Base-by-base conservation (phyloP, 768 basidiomycete genomes). In the Punctularia strigosozonata region DNA sequence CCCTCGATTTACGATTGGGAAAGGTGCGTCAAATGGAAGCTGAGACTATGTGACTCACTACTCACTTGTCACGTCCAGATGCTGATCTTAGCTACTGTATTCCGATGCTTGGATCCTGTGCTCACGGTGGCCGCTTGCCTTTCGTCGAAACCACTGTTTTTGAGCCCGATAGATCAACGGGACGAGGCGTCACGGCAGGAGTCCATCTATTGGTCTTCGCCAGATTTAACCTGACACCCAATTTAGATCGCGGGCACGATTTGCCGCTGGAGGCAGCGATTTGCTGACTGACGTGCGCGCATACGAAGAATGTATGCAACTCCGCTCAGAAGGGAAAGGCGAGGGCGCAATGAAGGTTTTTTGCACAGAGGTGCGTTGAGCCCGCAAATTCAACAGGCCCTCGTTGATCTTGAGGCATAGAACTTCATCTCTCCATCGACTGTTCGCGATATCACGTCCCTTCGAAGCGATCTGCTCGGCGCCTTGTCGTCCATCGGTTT, bases 131-230 rank as follows among this genome's bases (percentile, higher is more conserved):
- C 79, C 0, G 88, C 90, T 14, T 66, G 75, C 43, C 59, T 97
- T 25, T 92, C 90, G 2, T 84, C 82, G 4, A 97, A 92, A 50
- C 81, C 91, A 1, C 57, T 97, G 35, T 97, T 95, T 59, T 47
- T 76, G 10, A 85, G 60, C 43, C 87, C 90, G 0, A 66, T 83
- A 56, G 89, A 92, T 21, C 81, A 80, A 53, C 70, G 88, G 4
- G 83, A 94, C 13, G 86, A 87, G 48, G 80, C 84, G 1, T 69
- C 66, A 19, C 66, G n/a, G n/a, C n/a, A n/a, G n/a, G n/a, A 64
- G 87, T 89, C 52, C 40, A 73, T 45, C 10, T 22, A 4, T 37
- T 38, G 10, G 14, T 14, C 22, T 6, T n/a, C n/a, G n/a, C n/a
- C n/a, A n/a, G n/a, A 15, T 6, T 12, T 6, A 14, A 13, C 15